Base-by-base conservation (phyloP, 1,139 yeast genomes). In the Candida tunisiensis region DNA sequence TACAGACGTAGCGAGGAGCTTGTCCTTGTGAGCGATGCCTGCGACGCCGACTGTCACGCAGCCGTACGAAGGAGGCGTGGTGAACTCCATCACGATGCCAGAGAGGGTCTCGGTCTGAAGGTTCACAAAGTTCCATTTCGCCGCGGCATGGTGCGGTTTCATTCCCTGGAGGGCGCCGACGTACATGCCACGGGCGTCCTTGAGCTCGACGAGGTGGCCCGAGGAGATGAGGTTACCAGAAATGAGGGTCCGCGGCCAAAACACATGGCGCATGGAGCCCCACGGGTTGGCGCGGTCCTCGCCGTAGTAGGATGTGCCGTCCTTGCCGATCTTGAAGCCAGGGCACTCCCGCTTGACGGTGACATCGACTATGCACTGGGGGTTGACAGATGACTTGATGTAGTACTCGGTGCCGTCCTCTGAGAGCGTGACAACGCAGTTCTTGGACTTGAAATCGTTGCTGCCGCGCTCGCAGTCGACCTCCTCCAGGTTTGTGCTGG, bases 101-200 rank as follows among this genome's bases (percentile, higher is more conserved):
- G 88, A 63, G 42, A 65, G 60, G 23, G 71, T 60, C 26, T 71
- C 65, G 15, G 92, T 77, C 48, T 82, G 94, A 64, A 79, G 85
- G 54, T 80, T 79, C 39, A 80, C 56, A 51, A 88, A 88, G 55
- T 88, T 91, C 98, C 98, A 88, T 15, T 83, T 57, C 37, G 92
- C 80, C 31, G 98, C 98, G 19, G 95, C 95, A 53, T 88, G 98
- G 53, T 88, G 96, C 9, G 98, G 98, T 55, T 88, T 88, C 96
- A 88, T 85, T 35, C 96, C 96, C 59, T 88, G 98, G 41, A 83
- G 57, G n/a, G 98, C 98, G 92, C 80, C 77, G 27, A 88, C 93
- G 49, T 74, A 83, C 93, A 85, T 77, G 31, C 82, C 70, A 31
- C 45, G 57, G 24, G 79, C 82, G 16, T 36, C 31, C 12, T 31